phyloP scores from a whole-genome alignment of 2,329 filamentous ascomycete species.

The Raffaelea deltoideospora region DNA sequence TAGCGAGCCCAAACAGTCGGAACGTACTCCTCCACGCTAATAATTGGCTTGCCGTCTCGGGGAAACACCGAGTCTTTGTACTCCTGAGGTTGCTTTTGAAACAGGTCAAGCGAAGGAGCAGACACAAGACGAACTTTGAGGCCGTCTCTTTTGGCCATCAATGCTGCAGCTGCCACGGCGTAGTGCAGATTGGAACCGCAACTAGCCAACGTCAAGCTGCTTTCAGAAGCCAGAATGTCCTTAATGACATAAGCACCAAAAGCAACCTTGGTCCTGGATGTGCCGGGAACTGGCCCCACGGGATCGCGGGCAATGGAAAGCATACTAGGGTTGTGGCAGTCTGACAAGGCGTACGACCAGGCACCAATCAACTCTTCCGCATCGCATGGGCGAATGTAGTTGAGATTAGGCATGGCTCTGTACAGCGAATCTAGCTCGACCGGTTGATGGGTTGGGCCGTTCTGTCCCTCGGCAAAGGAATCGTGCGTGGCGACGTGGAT shows the following conservation, averaged over 20 bases:
- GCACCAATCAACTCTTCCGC: constrained; percentile 42
- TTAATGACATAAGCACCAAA: constrained; percentile 20
- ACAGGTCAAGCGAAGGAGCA: constrained; percentile 6
- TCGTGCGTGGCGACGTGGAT: constrained; percentile 50
- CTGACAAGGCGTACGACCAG: constrained; percentile 15
- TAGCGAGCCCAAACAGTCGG: constrained; percentile 33
- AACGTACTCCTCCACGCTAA: constrained; percentile 33
- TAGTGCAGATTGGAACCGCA: constrained; percentile 17
- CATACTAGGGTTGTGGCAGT: constrained; percentile 14
- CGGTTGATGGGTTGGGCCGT: constrained; percentile 48
- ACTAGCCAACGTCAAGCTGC: constrained; percentile 14
- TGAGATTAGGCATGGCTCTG: constrained; percentile 46
- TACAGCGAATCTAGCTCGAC: constrained; percentile 41
- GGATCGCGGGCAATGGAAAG: constrained; percentile 22
- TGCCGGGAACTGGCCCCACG: constrained; percentile 13
- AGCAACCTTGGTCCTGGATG: constrained; percentile 14
- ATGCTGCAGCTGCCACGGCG: constrained; percentile 23
- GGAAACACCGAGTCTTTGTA: constrained; percentile 18
- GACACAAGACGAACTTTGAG: constrained; percentile 6
- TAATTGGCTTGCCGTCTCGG: constrained; percentile 18
- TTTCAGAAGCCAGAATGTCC: too few species aligned
- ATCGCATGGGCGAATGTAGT: constrained; percentile 45
- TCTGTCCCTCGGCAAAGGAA: constrained; percentile 41
- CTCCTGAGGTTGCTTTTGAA: constrained; percentile 5
- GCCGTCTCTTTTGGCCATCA: not conserved